Conservation (phyloP, 2,329 filamentous ascomycete species). For the Beauveria sp. region DNA sequence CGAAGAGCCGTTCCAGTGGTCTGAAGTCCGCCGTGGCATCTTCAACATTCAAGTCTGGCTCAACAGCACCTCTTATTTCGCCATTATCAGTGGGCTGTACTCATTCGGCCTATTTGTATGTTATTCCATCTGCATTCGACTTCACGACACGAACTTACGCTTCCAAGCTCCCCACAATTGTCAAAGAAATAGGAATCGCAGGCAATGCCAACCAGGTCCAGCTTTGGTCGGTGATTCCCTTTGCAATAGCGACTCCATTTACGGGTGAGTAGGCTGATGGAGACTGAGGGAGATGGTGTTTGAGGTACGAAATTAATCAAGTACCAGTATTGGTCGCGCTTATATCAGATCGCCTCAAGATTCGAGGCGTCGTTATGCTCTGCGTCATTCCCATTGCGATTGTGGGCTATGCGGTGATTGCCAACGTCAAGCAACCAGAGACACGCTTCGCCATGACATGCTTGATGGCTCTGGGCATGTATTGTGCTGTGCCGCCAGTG, state of each 20-base stretch:
- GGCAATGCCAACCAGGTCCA: conserved; percentile 49
- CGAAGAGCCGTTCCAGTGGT: conserved; percentile 49
- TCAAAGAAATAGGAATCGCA: conserved; percentile 46
- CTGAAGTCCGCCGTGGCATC: conserved; percentile 54
- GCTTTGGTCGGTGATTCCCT: conserved; percentile 57
- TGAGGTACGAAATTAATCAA: neutral
- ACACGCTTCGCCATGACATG: conserved; percentile 60
- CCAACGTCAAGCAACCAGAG: conserved; percentile 41
- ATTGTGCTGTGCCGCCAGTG: conserved; percentile 53
- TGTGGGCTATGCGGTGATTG: conserved; percentile 56
- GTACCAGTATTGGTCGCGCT: conserved; percentile 41
- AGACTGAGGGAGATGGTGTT: no score
- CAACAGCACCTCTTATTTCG: conserved; percentile 53
- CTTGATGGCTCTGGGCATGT: conserved; percentile 58
- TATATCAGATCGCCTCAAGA: conserved; percentile 50
- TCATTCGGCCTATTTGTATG: conserved; percentile 57
- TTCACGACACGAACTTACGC: neutral
- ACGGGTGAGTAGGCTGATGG: conserved; percentile 32
- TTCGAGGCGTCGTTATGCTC: conserved; percentile 56
- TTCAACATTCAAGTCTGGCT: conserved; percentile 56
- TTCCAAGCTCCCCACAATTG: conserved; percentile 53
- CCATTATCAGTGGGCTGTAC: conserved; percentile 50
- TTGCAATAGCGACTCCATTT: conserved; percentile 50
- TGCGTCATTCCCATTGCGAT: conserved; percentile 56
- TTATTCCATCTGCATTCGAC: neutral